Evolutionary conservation across 495 filamentous ascomycete species (phyloP), one percentile per base, ranked within the genome.

Genomic region (Aspergillus haitiensis): DNA sequence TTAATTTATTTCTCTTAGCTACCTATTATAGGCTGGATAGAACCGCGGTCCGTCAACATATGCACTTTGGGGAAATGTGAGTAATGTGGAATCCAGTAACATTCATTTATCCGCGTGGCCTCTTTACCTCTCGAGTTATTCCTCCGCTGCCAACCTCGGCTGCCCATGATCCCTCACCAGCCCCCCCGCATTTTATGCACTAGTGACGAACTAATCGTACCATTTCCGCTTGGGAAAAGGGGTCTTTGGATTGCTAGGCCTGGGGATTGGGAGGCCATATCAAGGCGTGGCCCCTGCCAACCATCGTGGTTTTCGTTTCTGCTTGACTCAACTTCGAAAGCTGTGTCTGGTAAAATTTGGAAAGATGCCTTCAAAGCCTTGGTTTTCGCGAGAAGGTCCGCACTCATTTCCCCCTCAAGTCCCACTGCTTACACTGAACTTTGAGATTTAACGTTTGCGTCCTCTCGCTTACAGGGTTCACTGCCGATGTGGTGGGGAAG

Each of bases 401-500:
- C 16, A 44, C 7, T n/a, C 21, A n/a, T 32, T 16, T 35, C 11
- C 12, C 46, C 9, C 27, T 9, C 31, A 15, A 13, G n/a, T 40
- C 36, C 31, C 35, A 21, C 13, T 36, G 35, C 1, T 21, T 7
- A 27, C 3, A 35, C 33, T 47, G 31, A 47, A 33, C 3, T 33
- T 35, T 34, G 11, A 37, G 11, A 15, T 21, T 21, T 15, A n/a
- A 35, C 12, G 36, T 50, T 3, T 27, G 21, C 21, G 0, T 3
- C 33, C 40, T 9, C n/a, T 64, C 36, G 68, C 31, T 32, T 27
- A 39, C 59, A 86, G 87, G 87, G 45, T 81, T 90, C 68, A 86
- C 83, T 13, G 73, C 75, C 44, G 86, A 90, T 69, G 79, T 83
- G 5, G 36, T 88, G 44, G 69, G 81, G 31, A 73, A 71, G 44